Conservation (phyloP, 768 basidiomycete species). For the Austroboletus festivus region DNA sequence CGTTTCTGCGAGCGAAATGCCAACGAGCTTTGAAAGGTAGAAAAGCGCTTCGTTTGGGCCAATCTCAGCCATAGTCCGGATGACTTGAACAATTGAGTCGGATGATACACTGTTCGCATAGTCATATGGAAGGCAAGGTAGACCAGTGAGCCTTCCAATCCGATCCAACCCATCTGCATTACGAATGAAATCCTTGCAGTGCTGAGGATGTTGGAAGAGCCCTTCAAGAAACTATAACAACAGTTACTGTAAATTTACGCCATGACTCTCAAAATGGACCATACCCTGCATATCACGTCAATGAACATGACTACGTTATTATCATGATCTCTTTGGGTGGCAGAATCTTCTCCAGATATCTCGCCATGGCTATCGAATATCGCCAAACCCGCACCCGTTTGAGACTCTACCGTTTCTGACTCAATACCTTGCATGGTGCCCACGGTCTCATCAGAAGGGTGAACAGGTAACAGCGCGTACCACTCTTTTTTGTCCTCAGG, state of each 20-base stretch:
- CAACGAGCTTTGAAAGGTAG: conserved; percentile 68
- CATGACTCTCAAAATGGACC: conserved; percentile 19
- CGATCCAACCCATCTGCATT: conserved; percentile 68
- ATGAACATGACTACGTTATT: conserved; percentile 76
- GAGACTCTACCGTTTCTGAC: conserved; percentile 15
- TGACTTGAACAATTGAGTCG: conserved; percentile 83
- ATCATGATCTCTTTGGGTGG: conserved; percentile 55
- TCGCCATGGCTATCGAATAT: conserved; percentile 16
- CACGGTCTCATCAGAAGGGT: conserved; percentile 15
- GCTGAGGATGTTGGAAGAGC: conserved; percentile 85
- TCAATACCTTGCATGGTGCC: conserved; percentile 53
- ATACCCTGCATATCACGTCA: conserved; percentile 74
- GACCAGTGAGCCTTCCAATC: conserved; percentile 71
- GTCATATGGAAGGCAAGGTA: conserved; percentile 87
- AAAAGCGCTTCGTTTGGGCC: conserved; percentile 73
- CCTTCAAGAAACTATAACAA: conserved; percentile 80
- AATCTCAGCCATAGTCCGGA: conserved; percentile 86
- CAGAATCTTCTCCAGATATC: conserved; percentile 31
- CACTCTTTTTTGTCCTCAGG: conserved; percentile 60
- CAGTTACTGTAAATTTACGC: conserved; percentile 1
- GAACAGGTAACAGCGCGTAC: conserved; percentile 53
- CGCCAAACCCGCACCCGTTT: conserved; percentile 19
- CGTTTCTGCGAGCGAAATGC: conserved; percentile 65
- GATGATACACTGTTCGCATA: conserved; percentile 83
- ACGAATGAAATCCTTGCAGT: conserved; percentile 86